These are phyloP conservation scores for Borovskyia barvae DNA, from an alignment of 208 protist species.

Conservation along the genomic window DNA sequence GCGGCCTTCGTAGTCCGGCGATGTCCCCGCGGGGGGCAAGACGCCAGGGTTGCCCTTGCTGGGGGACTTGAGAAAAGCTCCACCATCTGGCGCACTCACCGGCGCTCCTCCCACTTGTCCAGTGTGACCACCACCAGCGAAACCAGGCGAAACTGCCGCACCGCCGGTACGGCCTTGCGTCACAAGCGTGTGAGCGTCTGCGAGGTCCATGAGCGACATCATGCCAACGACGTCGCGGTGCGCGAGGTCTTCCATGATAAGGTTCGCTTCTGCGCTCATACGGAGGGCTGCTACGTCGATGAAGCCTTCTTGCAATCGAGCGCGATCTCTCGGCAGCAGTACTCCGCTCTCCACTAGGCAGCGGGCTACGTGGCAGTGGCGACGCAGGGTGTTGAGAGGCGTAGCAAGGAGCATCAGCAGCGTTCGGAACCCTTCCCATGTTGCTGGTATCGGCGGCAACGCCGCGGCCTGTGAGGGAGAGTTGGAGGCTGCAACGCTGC, in stretches of 20 bases:
- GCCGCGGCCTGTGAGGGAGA: neutral
- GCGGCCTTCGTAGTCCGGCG: constrained; percentile 20
- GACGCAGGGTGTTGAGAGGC: constrained; percentile 60
- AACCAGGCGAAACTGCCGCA: neutral
- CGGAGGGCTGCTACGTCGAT: constrained; percentile 38
- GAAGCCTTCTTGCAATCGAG: constrained; percentile 48
- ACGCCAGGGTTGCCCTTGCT: no score
- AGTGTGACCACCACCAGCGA: neutral
- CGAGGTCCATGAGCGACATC: constrained; percentile 51
- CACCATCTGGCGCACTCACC: no score
- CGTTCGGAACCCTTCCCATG: constrained; percentile 75
- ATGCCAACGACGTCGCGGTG: constrained; percentile 58
- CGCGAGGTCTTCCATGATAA: constrained; percentile 60
- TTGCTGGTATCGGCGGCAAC: constrained; percentile 39
- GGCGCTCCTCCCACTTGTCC: no score
- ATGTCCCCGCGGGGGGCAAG: neutral
- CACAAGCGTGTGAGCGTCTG: neutral
- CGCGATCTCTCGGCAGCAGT: constrained; percentile 27
- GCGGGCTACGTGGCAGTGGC: constrained; percentile 66
- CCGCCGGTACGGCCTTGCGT: neutral
- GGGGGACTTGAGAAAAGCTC: no score
- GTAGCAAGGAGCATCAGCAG: constrained; percentile 68
- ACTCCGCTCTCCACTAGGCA: constrained; percentile 61
- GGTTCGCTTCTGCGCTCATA: constrained; percentile 48
- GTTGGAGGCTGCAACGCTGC: neutral